These are phyloP conservation scores for Calendula officinalis DNA, from an alignment of 129 eudicot species.

Conservation along the genomic window DNA sequence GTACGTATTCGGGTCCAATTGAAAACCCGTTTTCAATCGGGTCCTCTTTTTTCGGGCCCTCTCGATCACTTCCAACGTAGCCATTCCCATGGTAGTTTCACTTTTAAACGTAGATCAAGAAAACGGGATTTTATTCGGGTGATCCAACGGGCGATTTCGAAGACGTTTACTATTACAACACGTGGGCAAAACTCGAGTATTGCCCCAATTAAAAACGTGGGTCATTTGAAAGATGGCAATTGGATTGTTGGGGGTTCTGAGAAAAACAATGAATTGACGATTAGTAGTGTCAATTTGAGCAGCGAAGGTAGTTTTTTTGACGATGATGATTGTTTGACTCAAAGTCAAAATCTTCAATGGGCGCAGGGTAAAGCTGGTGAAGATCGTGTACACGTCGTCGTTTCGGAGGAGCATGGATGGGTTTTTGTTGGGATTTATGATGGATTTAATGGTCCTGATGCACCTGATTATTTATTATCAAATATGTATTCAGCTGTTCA, in stretches of 20 bases:
- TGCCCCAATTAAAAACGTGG: conserved; percentile 58
- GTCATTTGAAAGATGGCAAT: conserved; percentile 43
- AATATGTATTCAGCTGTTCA: conserved; percentile 82
- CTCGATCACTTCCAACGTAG: conserved; percentile 62
- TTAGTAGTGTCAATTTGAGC: conserved; percentile 62
- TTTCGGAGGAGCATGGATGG: conserved; percentile 94
- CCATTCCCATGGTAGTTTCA: conserved; percentile 61
- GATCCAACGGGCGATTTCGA: conserved; percentile 53
- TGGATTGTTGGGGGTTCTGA: conserved; percentile 62
- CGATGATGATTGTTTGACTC: conserved; percentile 53
- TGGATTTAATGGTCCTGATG: conserved; percentile 98
- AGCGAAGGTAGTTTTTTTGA: conserved; percentile 57
- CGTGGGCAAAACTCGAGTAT: conserved; percentile 72
- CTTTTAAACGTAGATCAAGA: conserved; percentile 40
- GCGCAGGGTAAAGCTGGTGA: conserved; percentile 99
- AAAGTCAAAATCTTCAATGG: conserved; percentile 84
- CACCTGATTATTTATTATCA: conserved; percentile 75
- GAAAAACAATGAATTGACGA: conserved; percentile 54
- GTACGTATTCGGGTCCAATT: conserved; percentile 44
- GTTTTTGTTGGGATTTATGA: conserved; percentile 97
- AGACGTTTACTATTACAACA: conserved; percentile 34
- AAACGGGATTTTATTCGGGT: conserved; percentile 54
- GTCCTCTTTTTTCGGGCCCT: conserved; percentile 77
- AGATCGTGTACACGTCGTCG: conserved; percentile 94
- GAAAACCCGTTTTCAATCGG: conserved; percentile 70